A percentile compares a stretch with the other conserved stretches of the same genome.
phyloP scores from a whole-genome alignment of 768 basidiomycete genomes.

The Tricholoma terreum region DNA sequence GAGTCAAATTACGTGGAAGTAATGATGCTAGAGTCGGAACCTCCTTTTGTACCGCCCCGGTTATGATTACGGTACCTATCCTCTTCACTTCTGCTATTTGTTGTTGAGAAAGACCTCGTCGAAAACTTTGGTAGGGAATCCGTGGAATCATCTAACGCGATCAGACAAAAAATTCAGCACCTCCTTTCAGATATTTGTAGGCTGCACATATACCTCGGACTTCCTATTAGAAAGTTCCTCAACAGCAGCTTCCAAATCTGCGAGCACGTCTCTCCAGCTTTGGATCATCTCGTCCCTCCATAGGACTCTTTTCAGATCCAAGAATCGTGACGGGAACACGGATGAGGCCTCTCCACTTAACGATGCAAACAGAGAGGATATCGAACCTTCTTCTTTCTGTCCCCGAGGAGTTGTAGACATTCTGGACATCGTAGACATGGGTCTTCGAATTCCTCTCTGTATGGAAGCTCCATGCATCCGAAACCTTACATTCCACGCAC shows the following conservation, averaged over 20 bases:
- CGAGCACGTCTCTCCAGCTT: slow-evolving; percentile 55
- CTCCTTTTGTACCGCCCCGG: slow-evolving; percentile 52
- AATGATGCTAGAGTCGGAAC: slow-evolving; percentile 25
- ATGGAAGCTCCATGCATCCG: too few species aligned
- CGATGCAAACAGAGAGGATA: slow-evolving; percentile 38
- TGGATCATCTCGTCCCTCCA: slow-evolving; percentile 43
- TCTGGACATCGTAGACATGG: background rate
- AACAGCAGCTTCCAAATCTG: slow-evolving; percentile 43
- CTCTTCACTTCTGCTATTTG: slow-evolving; percentile 44
- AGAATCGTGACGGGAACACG: slow-evolving; percentile 54
- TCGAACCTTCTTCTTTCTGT: slow-evolving; percentile 38
- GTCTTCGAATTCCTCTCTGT: background rate
- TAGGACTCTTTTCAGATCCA: slow-evolving; percentile 55
- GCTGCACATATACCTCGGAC: slow-evolving; percentile 37
- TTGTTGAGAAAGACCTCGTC: slow-evolving; percentile 43
- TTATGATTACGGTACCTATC: slow-evolving; percentile 55
- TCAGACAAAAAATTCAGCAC: background rate
- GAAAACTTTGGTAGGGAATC: slow-evolving; percentile 42
- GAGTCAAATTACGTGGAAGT: background rate
- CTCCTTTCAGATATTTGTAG: background rate
- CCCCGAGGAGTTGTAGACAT: background rate
- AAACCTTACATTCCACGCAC: too few species aligned
- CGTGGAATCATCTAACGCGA: slow-evolving; percentile 56
- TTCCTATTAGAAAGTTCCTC: slow-evolving; percentile 47
- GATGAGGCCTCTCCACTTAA: slow-evolving; percentile 33